Base-by-base conservation (phyloP, 2,329 filamentous ascomycete species). In the Ophiocordyceps unilateralis region DNA sequence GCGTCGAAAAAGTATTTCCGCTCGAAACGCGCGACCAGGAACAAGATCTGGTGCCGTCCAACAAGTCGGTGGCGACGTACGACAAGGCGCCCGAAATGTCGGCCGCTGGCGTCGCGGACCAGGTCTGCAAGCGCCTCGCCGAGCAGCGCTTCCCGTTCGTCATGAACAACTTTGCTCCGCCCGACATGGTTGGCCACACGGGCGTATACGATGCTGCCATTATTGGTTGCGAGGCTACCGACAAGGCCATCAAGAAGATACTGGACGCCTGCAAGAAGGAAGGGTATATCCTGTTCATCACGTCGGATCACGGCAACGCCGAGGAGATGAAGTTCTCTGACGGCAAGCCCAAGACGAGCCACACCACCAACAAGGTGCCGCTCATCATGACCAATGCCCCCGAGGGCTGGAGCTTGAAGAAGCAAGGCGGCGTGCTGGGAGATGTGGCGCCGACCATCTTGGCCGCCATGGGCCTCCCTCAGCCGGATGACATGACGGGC, bases 91-190 rank as follows among this genome's bases (percentile, higher is more conserved):
- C 91, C 39, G 85, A 89, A 66, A 98, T 98, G 91, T 93, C 85
- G 56, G 89, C 88, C 51, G 84, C 81, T 53, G 83, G 74, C 39
- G 91, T 98, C 14, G 91, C 85, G 41, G 74, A 93, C 56, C 89
- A 93, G 69, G 82, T 94, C 46, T 76, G 70, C 62, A 91, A 95
- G 72, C 80, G 88, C 46, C 81, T 98, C 51, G 75, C 64, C 22
- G 85, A 93, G 63, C 77, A 81, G 57, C 78, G 83, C 58, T 95
- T 88, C 66, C 87, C 91, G 58, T 96, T 98, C 59, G 72, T 98
- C 63, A 98, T 98, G 91, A 95, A 96, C 79, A 98, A 98, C 78
- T 96, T 98, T 65, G 91, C 91, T 37, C 91, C 91, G 37, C 91
- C 91, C 17, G 91, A 98, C 68, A 98, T 98, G 91, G 91, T 98